A percentile compares a stretch with the other conserved stretches of the same genome.
Evolutionary conservation across 192 early-diverging fungal species (phyloP).

Genomic region (Coemansia sp.): DNA sequence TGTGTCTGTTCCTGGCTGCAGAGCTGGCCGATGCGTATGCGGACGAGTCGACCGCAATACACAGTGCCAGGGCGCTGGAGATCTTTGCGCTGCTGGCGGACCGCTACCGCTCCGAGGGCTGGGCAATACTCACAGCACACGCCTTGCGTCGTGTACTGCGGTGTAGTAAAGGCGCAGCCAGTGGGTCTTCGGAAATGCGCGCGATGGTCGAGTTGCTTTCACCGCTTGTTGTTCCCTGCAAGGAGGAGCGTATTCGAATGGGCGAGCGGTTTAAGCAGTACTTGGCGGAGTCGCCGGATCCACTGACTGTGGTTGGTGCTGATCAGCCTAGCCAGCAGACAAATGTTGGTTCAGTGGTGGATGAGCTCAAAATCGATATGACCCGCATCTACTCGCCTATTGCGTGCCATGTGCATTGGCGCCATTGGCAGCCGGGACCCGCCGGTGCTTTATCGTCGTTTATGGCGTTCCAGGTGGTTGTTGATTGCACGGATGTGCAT

Average conservation of each 20-base stretch:
- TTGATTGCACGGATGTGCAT: conserved; percentile 25
- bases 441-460: background rate
- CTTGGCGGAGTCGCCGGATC: background rate
- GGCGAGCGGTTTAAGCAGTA: background rate
- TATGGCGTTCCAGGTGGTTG: conserved; percentile 34
- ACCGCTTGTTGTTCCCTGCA: conserved; percentile 7
- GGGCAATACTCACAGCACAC: conserved; percentile 26
- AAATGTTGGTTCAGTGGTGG: background rate
- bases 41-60: background rate
- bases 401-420: conserved; percentile 48
- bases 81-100: conserved; percentile 20
- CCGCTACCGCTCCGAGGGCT: conserved; percentile 32
- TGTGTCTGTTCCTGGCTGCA: conserved; percentile 13
- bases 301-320: background rate
- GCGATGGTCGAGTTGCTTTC: conserved; percentile 35
- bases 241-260: background rate
- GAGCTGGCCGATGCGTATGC: conserved; percentile 24
- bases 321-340: background rate
- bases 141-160: conserved; percentile 24
- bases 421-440: conserved; percentile 16
- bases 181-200: background rate
- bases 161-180: conserved; percentile 9
- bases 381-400: conserved; percentile 35
- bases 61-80: conserved; percentile 6
- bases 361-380: conserved; percentile 29